These are phyloP conservation scores for Neophaeococcomyces mojaviensis DNA, from an alignment of 2,329 filamentous ascomycete species.

Conservation along the genomic window DNA sequence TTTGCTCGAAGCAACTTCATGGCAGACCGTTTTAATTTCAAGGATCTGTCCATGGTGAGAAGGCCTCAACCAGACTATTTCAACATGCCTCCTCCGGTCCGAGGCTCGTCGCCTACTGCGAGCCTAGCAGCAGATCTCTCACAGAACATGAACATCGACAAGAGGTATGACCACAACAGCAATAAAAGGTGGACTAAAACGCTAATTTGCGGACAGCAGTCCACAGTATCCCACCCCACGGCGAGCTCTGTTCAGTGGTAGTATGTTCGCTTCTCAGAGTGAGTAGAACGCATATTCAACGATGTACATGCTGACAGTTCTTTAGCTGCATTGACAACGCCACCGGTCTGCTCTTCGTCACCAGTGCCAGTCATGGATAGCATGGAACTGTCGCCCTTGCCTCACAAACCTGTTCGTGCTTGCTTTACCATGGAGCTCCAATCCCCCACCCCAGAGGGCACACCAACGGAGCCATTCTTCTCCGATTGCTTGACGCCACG, in stretches of 20 bases:
- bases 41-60: slow-evolving; percentile 67
- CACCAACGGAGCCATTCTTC: slow-evolving; percentile 26
- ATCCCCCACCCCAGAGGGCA: slow-evolving; percentile 61
- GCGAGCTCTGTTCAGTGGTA: slow-evolving; percentile 72
- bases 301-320: slow-evolving; percentile 11
- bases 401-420: slow-evolving; percentile 70
- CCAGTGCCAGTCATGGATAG: slow-evolving; percentile 60
- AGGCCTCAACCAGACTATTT: slow-evolving; percentile 69
- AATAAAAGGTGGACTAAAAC: slow-evolving; percentile 22
- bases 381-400: slow-evolving; percentile 91
- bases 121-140: slow-evolving; percentile 90
- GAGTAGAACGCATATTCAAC: slow-evolving; percentile 23
- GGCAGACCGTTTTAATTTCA: slow-evolving; percentile 66
- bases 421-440: slow-evolving; percentile 57
- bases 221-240: slow-evolving; percentile 76
- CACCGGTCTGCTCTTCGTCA: slow-evolving; percentile 76
- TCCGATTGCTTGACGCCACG: slow-evolving; percentile 5
- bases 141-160: slow-evolving; percentile 94
- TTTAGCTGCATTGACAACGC: slow-evolving; percentile 69
- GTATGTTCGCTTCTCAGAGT: slow-evolving; percentile 54
- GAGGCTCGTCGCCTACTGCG: slow-evolving; percentile 81
- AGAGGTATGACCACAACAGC: slow-evolving; percentile 60
- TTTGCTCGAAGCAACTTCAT: slow-evolving; percentile 51
- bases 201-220: slow-evolving; percentile 42
- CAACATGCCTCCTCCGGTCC: slow-evolving; percentile 59